phyloP scores from a whole-genome alignment of 202 grass and related monocot species.

The Brachypodium distachyon region DNA sequence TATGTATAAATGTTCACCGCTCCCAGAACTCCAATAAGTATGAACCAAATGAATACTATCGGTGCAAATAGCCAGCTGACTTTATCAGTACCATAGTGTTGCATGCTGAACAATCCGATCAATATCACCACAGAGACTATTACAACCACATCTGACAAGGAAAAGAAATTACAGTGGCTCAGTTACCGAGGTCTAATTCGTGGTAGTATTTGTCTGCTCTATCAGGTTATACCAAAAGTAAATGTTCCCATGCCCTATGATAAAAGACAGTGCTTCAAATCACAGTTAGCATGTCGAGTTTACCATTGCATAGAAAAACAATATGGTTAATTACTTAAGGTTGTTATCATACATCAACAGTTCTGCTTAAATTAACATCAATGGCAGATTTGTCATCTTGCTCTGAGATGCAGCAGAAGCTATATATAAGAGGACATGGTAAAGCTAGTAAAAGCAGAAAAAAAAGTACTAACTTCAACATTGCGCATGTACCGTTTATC shows the following conservation, averaged over 20 bases:
- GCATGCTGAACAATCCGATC: constrained; percentile 86
- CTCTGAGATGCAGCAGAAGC: constrained; percentile 5
- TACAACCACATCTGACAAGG: constrained; percentile 55
- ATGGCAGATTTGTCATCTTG: neutral
- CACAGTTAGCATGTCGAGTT: neutral
- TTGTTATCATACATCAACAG: neutral
- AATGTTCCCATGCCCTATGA: neutral
- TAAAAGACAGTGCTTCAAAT: neutral
- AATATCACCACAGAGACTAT: constrained; percentile 71
- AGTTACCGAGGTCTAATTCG: neutral
- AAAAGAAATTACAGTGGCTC: neutral
- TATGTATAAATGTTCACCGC: constrained; percentile 72
- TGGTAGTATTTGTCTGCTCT: neutral
- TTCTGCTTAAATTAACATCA: neutral
- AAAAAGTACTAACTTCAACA: constrained; percentile 12
- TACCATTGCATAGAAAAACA: neutral
- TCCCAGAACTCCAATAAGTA: constrained; percentile 66
- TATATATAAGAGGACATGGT: neutral
- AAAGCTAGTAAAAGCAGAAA: constrained; percentile 5
- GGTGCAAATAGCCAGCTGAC: constrained; percentile 90
- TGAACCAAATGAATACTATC: constrained; percentile 82
- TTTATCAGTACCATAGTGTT: constrained; percentile 90
- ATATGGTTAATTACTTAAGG: neutral
- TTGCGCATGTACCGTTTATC: constrained; percentile 34
- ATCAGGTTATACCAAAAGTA: neutral